A percentile compares a stretch with the other conserved stretches of the same genome.
phyloP scores from a whole-genome alignment of 805 yeast species.

The Babjeviella inositovora region DNA sequence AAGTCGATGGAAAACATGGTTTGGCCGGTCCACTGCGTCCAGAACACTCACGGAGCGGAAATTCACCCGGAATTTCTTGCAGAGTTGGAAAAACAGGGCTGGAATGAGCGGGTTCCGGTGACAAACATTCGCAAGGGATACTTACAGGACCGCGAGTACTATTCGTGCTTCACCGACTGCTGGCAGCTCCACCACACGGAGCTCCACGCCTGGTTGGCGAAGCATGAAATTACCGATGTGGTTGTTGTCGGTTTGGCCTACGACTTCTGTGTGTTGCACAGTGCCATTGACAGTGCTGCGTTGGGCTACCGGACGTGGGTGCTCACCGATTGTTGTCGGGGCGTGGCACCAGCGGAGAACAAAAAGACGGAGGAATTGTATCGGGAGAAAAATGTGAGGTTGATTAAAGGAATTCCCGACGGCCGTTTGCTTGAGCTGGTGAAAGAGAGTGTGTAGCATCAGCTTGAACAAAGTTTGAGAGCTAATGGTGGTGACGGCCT shows the following conservation, averaged over 20 bases:
- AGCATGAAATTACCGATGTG: slow-evolving; percentile 37
- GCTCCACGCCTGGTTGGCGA: slow-evolving; percentile 27
- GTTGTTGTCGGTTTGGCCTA: slow-evolving; percentile 72
- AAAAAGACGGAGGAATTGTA: slow-evolving; percentile 18
- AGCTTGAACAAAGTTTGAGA: too few relatives aligned
- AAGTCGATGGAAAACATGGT: slow-evolving; percentile 24
- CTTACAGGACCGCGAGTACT: slow-evolving; percentile 61
- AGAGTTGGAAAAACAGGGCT: slow-evolving; percentile 11
- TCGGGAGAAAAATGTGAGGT: too few relatives aligned
- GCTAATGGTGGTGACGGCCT: too few relatives aligned
- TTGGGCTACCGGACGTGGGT: slow-evolving; percentile 54
- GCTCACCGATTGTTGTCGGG: slow-evolving; percentile 33
- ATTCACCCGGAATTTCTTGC: slow-evolving; percentile 33
- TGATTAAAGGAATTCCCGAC: too few relatives aligned
- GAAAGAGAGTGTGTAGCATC: too few relatives aligned
- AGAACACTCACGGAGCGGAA: slow-evolving; percentile 48
- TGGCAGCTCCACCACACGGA: slow-evolving; percentile 66
- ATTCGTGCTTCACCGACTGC: slow-evolving; percentile 72
- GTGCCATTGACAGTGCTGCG: slow-evolving; percentile 53
- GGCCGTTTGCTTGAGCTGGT: too few relatives aligned
- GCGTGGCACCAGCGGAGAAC: slow-evolving; percentile 29
- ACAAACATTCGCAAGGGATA: slow-evolving; percentile 54
- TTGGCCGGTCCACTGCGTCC: slow-evolving; percentile 92
- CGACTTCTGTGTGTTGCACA: slow-evolving; percentile 72
- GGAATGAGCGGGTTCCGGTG: slow-evolving; percentile 17